phyloP scores from a whole-genome alignment of 768 basidiomycete species.

The Russula earlei region DNA sequence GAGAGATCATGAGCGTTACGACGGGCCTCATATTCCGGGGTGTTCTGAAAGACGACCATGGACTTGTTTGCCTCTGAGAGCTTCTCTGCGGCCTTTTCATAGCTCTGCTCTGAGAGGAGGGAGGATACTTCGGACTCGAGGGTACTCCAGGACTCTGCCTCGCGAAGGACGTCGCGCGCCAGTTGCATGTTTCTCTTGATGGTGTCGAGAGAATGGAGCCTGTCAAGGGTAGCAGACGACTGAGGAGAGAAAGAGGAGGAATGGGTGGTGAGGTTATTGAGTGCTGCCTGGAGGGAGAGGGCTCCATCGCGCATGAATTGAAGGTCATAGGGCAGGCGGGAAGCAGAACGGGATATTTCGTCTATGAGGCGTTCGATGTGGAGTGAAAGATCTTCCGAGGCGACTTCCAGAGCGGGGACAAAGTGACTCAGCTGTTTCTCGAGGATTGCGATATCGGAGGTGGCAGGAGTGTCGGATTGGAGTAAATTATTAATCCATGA shows the following conservation, averaged over 20 bases:
- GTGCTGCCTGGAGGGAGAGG: conserved; percentile 55
- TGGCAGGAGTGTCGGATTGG: neutral
- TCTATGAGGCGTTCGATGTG: conserved; percentile 83
- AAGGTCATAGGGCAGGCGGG: conserved; percentile 88
- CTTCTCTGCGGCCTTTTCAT: conserved; percentile 85
- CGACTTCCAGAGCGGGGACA: conserved; percentile 72
- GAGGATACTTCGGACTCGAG: conserved; percentile 87
- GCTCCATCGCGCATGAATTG: conserved; percentile 97
- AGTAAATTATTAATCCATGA: conserved; percentile 28
- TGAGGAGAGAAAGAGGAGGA: conserved; percentile 45
- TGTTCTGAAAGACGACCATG: conserved; percentile 90
- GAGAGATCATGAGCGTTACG: conserved; percentile 77
- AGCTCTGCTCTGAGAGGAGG: conserved; percentile 69
- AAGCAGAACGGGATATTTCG: conserved; percentile 85
- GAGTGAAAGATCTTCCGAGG: conserved; percentile 80
- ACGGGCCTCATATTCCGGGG: conserved; percentile 81
- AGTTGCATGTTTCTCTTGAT: conserved; percentile 84
- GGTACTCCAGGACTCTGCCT: conserved; percentile 95
- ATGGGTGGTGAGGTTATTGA: conserved; percentile 52
- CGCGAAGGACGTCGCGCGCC: conserved; percentile 78
- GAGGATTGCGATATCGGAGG: conserved; percentile 34
- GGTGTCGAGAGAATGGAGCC: conserved; percentile 71
- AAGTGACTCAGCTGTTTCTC: conserved; percentile 70
- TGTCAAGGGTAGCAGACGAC: conserved; percentile 62
- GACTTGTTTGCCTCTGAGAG: conserved; percentile 81